Evolutionary conservation across 2,329 filamentous ascomycete species (phyloP).

Genomic region (Colletotrichum gloeosporioides): DNA sequence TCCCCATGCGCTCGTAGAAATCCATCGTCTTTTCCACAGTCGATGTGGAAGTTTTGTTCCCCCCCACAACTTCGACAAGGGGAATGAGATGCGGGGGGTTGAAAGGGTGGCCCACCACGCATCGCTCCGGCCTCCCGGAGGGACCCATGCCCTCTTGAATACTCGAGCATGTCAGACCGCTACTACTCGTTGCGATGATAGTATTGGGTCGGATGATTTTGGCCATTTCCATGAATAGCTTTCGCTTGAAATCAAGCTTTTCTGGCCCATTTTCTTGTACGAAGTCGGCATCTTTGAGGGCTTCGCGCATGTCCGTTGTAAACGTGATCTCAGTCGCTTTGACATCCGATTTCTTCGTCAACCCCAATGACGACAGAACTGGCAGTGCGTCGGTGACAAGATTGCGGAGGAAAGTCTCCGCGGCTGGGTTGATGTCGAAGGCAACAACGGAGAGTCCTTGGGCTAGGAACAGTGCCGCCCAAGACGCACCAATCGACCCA

Average conservation of each 20-base stretch:
- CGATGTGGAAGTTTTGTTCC: slow-evolving; percentile 29
- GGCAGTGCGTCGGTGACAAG: slow-evolving; percentile 13
- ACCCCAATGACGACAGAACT: slow-evolving; percentile 1
- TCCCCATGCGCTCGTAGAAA: slow-evolving; percentile 45
- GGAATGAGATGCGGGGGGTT: slow-evolving; percentile 54
- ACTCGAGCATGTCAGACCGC: slow-evolving; percentile 36
- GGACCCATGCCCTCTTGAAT: slow-evolving; percentile 25
- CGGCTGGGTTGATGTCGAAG: slow-evolving; percentile 42
- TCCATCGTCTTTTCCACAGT: slow-evolving; percentile 32
- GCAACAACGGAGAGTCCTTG: slow-evolving; percentile 39
- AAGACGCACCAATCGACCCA: slow-evolving; percentile 40
- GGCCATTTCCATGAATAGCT: slow-evolving; percentile 39
- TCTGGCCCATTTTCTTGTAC: slow-evolving; percentile 47
- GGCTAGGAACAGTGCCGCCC: slow-evolving; percentile 40
- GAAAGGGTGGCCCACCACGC: slow-evolving; percentile 51
- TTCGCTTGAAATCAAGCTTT: slow-evolving; percentile 40
- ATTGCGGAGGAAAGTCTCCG: slow-evolving; percentile 32
- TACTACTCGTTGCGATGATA: slow-evolving; percentile 39
- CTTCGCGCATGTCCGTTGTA: slow-evolving; percentile 4
- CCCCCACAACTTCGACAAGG: slow-evolving; percentile 50
- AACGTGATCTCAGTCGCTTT: not conserved
- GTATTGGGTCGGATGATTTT: slow-evolving; percentile 30
- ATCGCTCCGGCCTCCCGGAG: slow-evolving; percentile 30
- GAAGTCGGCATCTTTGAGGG: slow-evolving; percentile 31
- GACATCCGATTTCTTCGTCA: not conserved